Evolutionary conservation across 2,329 filamentous ascomycete species (phyloP), one percentile per base, ranked within the genome.

Genomic region (Aspergillus hiratsukae): DNA sequence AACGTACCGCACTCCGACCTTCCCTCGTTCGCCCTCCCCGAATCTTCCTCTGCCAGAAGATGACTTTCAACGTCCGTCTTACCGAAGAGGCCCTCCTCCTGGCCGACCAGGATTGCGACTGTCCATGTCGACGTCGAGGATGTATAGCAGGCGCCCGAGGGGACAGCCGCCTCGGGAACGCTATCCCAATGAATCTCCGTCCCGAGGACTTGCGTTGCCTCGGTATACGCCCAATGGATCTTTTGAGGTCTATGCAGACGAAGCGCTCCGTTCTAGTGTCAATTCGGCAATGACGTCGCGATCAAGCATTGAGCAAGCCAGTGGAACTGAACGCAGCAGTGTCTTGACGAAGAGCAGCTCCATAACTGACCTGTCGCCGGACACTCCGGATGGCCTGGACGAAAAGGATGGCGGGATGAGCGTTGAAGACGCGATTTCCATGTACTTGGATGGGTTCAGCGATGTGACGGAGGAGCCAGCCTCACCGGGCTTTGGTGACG

Each of bases 281-380:
- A 80, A 83, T 53, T 87, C 85, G 3, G 81, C 78, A 27, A 74
- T 84, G 69, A 87, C 85, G 3, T 83, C 78, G 3, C 79, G 79
- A 54, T 87, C 84, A 17, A 86, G 83, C 66, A 73, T 80, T 43
- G 74, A 82, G 51, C 81, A 82, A 46, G 68, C 77, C 6, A 83
- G 81, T 60, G 82, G 82, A n/a, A 95, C 90, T 1, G 90, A 93
- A 68, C 83, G 90, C 59, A 95, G 90, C 71, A 96, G 91, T 68
- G 81, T 94, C 51, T 72, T 87, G 61, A 94, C 91, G 3, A 91
- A 89, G 64, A 84, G 85, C 58, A 95, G 89, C 76, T 91, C 89
- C 1, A 80, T 87, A 53, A 88, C 80, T 76, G 75, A 94, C 79
- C 59, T 75, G 37, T 76, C 74, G 11, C 74, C 74, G 3, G 72